phyloP scores from a whole-genome alignment of 2,329 filamentous ascomycete genomes.

The Magnaporthiopsis poae region DNA sequence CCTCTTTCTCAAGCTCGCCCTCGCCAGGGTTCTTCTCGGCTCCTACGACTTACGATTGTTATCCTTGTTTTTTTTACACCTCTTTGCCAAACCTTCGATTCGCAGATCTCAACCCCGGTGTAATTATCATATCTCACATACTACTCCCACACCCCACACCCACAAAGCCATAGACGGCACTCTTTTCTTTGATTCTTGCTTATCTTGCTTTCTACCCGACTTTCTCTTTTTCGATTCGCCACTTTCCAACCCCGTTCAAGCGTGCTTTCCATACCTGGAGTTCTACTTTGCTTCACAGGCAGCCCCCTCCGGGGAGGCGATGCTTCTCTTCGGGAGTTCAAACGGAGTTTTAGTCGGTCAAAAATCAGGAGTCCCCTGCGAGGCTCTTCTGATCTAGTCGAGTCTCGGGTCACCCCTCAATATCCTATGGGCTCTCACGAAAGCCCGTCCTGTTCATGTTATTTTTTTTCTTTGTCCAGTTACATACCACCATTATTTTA shows the following conservation, averaged over 20 bases:
- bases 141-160: background rate
- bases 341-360: background rate
- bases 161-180: constrained; percentile 1
- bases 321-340: background rate
- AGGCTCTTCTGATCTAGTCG: background rate
- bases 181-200: background rate
- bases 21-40: background rate
- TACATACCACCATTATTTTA: background rate
- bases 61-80: background rate
- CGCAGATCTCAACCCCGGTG: background rate
- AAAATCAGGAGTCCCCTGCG: too few species aligned
- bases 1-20: background rate
- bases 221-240: background rate
- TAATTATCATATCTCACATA: background rate
- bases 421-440: background rate
- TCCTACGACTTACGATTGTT: constrained; percentile 7
- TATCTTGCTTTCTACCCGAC: background rate
- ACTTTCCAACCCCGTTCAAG: background rate
- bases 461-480: background rate
- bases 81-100: background rate
- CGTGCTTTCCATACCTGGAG: too few species aligned
- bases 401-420: background rate
- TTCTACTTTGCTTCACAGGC: too few species aligned
- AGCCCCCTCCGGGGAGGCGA: background rate
- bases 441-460: background rate